Percentiles rank a stretch among this genome's conserved stretches.
phyloP scores from a whole-genome alignment of 1,284 basidiomycete genomes.

The Cystobasidium pallidum region DNA sequence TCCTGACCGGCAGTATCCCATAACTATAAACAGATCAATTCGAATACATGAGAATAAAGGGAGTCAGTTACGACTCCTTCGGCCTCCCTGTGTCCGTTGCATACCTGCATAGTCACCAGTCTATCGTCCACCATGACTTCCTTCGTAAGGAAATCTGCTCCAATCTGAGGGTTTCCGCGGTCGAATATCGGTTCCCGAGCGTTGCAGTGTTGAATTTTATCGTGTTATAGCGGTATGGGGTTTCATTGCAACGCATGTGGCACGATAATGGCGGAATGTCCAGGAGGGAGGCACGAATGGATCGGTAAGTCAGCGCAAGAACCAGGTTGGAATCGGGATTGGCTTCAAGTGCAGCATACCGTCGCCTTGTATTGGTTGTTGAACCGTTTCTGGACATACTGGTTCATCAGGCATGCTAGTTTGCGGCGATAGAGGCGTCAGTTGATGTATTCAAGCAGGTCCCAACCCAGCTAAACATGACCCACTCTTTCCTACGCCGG shows the following conservation, averaged over 20 bases:
- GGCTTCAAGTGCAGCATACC: conserved; percentile 65
- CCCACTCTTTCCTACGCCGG: conserved; percentile 93
- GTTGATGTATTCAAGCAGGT: too few relatives aligned
- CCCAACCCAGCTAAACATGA: too few relatives aligned
- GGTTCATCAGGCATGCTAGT: conserved; percentile 90
- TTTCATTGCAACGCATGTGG: conserved; percentile 69
- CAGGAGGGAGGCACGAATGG: conserved; percentile 5
- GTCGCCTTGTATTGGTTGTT: conserved; percentile 99
- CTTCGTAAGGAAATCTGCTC: conserved; percentile 74
- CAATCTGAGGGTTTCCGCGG: conserved; percentile 53
- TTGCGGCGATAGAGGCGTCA: too few relatives aligned
- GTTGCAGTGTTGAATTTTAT: too few relatives aligned
- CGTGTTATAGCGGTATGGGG: neutral
- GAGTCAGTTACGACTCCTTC: too few relatives aligned
- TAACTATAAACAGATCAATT: conserved; percentile 62
- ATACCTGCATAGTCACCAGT: conserved; percentile 28
- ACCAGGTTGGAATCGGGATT: conserved; percentile 45
- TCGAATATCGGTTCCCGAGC: too few relatives aligned
- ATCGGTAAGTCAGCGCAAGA: conserved; percentile 42
- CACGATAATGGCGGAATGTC: neutral
- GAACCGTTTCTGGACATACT: conserved; percentile 99
- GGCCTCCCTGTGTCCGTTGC: neutral
- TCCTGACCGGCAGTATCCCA: conserved; percentile 99
- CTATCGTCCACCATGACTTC: conserved; percentile 99
- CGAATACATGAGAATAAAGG: too few relatives aligned